Evolutionary conservation across 495 filamentous ascomycete species (phyloP).

Genomic region (Chaetomium tenue): DNA sequence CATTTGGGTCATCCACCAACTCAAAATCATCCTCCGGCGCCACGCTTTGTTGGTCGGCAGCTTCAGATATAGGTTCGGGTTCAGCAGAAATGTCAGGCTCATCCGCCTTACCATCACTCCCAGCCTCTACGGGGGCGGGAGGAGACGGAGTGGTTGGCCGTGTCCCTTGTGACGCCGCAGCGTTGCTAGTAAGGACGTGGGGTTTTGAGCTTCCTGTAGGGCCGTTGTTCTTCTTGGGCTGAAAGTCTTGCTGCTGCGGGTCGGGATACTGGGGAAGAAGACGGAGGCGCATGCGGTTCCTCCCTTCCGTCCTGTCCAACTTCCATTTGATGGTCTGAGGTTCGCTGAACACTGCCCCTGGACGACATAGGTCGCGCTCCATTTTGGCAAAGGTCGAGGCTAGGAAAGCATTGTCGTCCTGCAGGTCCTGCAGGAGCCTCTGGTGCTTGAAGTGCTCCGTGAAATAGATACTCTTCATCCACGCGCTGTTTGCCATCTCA

Average conservation of each 20-base stretch:
- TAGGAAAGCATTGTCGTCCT: constrained; percentile 78
- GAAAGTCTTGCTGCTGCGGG: constrained; percentile 69
- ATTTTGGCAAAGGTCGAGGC: constrained; percentile 70
- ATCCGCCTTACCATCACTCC: constrained; percentile 30
- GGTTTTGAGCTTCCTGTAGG: constrained; percentile 39
- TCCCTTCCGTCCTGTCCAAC: constrained; percentile 90
- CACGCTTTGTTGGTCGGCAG: constrained; percentile 33
- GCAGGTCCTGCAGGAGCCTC: constrained; percentile 80
- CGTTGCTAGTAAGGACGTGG: constrained; percentile 39
- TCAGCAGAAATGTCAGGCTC: constrained; percentile 30
- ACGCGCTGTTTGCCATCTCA: constrained; percentile 78
- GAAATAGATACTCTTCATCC: constrained; percentile 90
- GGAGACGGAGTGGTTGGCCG: constrained; percentile 23
- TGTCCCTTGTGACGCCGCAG: constrained; percentile 18
- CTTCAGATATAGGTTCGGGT: constrained; percentile 22
- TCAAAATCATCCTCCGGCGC: constrained; percentile 86
- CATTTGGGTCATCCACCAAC: constrained; percentile 76
- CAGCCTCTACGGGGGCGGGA: constrained; percentile 19
- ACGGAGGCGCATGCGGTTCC: constrained; percentile 89
- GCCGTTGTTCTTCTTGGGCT: constrained; percentile 69
- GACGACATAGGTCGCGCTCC: constrained; percentile 67
- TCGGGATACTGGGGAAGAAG: constrained; percentile 71
- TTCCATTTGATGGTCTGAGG: constrained; percentile 71
- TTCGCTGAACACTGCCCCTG: constrained; percentile 74
- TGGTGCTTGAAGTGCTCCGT: constrained; percentile 91